Evolutionary conservation across 2,329 filamentous ascomycete genomes (phyloP).

Genomic region (Colletotrichum tabaci): DNA sequence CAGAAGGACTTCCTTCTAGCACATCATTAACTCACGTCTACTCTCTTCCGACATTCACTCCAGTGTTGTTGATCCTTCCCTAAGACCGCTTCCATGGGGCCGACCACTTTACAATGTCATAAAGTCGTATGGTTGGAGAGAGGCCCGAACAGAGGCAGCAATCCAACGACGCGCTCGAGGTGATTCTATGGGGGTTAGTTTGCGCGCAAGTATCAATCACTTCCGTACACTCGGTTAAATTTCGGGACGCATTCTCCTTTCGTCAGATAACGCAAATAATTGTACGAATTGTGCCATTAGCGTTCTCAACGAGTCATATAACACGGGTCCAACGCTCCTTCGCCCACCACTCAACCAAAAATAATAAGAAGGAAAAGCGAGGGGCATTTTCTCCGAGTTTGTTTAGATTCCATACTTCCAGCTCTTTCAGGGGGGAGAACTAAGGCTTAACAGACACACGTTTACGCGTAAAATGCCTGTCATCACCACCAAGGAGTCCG

Average conservation of each 20-base stretch:
- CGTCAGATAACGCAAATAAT: constrained; percentile 35
- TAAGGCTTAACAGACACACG: no score
- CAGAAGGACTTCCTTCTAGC: background rate
- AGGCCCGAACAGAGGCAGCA: background rate
- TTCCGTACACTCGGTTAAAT: constrained; percentile 28
- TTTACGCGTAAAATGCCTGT: constrained; percentile 23
- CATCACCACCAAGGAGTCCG: constrained; percentile 34
- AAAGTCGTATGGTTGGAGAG: background rate
- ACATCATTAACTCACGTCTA: background rate
- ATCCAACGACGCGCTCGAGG: background rate
- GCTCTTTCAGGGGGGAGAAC: background rate
- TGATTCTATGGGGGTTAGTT: background rate
- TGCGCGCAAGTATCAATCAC: no score
- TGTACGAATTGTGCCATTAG: constrained; percentile 31
- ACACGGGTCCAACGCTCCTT: background rate
- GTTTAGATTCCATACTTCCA: no score
- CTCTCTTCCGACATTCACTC: background rate
- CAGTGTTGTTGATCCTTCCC: background rate
- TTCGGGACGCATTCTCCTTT: constrained; percentile 16
- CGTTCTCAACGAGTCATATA: constrained; percentile 25
- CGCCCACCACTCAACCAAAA: background rate
- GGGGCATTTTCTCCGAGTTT: background rate
- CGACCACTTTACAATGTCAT: background rate
- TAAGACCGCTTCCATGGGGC: background rate
- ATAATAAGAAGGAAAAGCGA: background rate